Conservation (phyloP, 371 early-diverging fungal genomes). For the Spraguea lophii region DNA sequence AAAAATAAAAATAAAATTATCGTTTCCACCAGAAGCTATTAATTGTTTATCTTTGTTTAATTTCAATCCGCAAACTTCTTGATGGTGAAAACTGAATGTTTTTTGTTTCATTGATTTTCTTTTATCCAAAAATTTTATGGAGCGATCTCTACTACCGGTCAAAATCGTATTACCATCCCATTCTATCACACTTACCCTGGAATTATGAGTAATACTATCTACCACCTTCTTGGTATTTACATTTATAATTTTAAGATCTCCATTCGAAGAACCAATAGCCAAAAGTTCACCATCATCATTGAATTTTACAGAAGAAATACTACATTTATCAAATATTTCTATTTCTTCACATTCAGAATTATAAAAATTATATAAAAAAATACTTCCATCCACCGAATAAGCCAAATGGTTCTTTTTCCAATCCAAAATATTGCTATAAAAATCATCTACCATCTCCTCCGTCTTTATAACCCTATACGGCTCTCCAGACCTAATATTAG, state of each 20-base stretch:
- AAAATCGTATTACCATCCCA: conserved; percentile 19
- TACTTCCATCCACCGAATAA: conserved; percentile 31
- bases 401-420: conserved; percentile 41
- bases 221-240: conserved; percentile 7
- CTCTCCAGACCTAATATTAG: no score
- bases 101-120: conserved; percentile 8
- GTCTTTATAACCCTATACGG: conserved; percentile 17
- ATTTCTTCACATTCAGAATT: conserved; percentile 19
- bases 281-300: conserved; percentile 14
- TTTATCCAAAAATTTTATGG: conserved; percentile 37
- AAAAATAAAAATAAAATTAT: conserved; percentile 42
- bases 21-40: conserved; percentile 46
- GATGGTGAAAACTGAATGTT: conserved; percentile 24
- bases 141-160: conserved; percentile 44
- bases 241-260: conserved; percentile 20
- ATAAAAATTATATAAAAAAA: conserved; percentile 39
- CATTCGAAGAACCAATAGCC: conserved; percentile 12
- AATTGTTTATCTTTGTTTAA: conserved; percentile 15
- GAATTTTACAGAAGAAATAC: conserved; percentile 33
- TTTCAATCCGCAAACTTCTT: conserved; percentile 45
- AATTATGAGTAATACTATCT: conserved; percentile 22
- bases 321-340: conserved; percentile 5
- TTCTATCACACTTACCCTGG: conserved; percentile 42
- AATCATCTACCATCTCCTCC: conserved; percentile 43
- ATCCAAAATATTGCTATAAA: conserved; percentile 44